These are phyloP conservation scores for Didymella pomorum DNA, from an alignment of 2,329 filamentous ascomycete species.

Conservation along the genomic window DNA sequence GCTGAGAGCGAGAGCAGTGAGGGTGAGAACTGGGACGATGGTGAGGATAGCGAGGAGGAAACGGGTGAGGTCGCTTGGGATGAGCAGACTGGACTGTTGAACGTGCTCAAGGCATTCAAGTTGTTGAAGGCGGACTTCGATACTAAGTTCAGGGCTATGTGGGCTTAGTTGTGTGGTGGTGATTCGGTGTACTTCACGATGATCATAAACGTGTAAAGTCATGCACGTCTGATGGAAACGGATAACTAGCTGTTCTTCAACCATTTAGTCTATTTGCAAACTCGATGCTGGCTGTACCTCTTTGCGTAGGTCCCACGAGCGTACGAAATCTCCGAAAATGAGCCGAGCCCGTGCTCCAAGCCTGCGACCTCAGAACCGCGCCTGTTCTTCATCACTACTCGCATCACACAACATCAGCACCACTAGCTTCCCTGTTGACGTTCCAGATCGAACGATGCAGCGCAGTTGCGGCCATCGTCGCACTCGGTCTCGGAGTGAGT, in stretches of 20 bases:
- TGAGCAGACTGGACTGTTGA: slow-evolving; percentile 59
- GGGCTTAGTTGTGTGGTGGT: slow-evolving; percentile 57
- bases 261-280: background rate
- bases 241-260: background rate
- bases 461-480: background rate
- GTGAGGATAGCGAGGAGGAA: slow-evolving; percentile 33
- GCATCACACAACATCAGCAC: background rate
- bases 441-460: background rate
- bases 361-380: background rate
- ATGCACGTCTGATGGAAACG: background rate
- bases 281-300: background rate
- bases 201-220: background rate
- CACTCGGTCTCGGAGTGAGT: background rate
- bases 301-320: background rate
- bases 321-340: background rate
- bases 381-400: background rate
- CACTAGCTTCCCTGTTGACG: background rate
- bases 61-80: slow-evolving; percentile 51
- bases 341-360: background rate
- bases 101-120: slow-evolving; percentile 67
- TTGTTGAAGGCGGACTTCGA: slow-evolving; percentile 67
- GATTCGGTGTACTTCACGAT: background rate
- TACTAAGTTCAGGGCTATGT: slow-evolving; percentile 68
- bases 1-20: slow-evolving; percentile 51
- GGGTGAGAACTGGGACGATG: slow-evolving; percentile 43